A percentile compares a stretch with the other conserved stretches of the same genome.
Evolutionary conservation across 371 early-diverging fungal species (phyloP).

Genomic region (Mucor ambiguus): DNA sequence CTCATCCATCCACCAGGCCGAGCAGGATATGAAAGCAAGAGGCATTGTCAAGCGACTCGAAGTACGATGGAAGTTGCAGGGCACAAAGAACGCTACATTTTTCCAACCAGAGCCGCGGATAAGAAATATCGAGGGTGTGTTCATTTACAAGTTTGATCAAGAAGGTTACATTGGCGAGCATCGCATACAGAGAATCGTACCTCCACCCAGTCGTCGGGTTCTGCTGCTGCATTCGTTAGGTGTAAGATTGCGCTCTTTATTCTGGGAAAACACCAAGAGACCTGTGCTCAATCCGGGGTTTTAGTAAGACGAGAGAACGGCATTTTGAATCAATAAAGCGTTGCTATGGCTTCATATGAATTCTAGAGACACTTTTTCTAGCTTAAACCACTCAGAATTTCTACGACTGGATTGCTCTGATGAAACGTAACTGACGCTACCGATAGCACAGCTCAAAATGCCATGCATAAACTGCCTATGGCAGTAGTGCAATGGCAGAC

Average conservation of each 20-base stretch:
- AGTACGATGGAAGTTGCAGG: slow-evolving; percentile 60
- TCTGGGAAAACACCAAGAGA: slow-evolving; percentile 27
- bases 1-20: slow-evolving; percentile 22
- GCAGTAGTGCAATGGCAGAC: neutral
- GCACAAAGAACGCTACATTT: slow-evolving; percentile 40
- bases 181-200: slow-evolving; percentile 61
- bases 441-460: neutral
- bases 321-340: neutral
- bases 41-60: slow-evolving; percentile 36
- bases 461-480: neutral
- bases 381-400: too few species aligned
- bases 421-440: too few species aligned
- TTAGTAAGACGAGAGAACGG: neutral
- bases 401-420: too few species aligned
- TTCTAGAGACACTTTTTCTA: too few species aligned
- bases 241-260: slow-evolving; percentile 42
- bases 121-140: slow-evolving; percentile 51
- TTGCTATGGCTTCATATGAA: neutral
- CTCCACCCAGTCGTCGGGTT: slow-evolving; percentile 59
- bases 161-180: slow-evolving; percentile 58
- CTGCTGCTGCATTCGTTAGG: slow-evolving; percentile 52
- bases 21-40: slow-evolving; percentile 16
- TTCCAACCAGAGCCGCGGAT: slow-evolving; percentile 11
- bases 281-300: slow-evolving; percentile 31
- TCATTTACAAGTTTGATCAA: slow-evolving; percentile 56